Base-by-base conservation (phyloP, 495 filamentous ascomycete genomes). In the Podospora bellae-mahoneyi region DNA sequence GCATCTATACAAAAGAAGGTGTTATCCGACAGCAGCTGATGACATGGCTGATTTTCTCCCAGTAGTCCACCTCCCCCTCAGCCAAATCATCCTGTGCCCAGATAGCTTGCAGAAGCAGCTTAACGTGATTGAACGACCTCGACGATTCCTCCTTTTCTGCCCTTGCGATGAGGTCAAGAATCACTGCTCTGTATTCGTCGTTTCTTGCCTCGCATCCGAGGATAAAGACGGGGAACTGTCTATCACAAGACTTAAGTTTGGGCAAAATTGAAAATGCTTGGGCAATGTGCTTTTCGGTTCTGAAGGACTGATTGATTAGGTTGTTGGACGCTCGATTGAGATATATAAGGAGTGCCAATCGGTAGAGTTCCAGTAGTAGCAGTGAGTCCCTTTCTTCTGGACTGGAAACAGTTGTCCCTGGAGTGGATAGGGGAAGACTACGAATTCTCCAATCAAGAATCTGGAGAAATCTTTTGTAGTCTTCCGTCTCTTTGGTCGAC, bases 1-100 rank as follows among this genome's bases (percentile, higher is more conserved):
- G 9, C 6, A 3, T 9, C 60, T 71, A 74, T 23, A 69, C 72
- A 68, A 78, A 78, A 56, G 67, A 66, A 62, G 78, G 78, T 28
- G 75, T 27, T 56, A 75, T 79, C 55, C 26, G 54, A 67, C 72
- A 73, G 54, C 64, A 70, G 65, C 72, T 73, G 48, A 79, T 71
- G 18, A 79, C 65, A 57, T 60, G 69, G 56, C 65, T 73, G 54
- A 80, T 19, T 67, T 73, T 73, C 20, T 73, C 68, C 65, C 70
- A 69, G 55, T 81, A 81, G 55, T 76, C 66, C 26, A 76, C 54
- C 30, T 73, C 72, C 19, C 68, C 19, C 20, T 75, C 69, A 2
- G 74, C 77, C 10, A 81, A 81, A 58, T 81, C 78, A 60, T 80
- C 76, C 66, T 79, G 78, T 34, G 75, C 76, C 79, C 77, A 80